Evolutionary conservation across 2,329 filamentous ascomycete species (phyloP), one percentile per base, ranked within the genome.

Genomic region (Arthrobotrys musiformis): DNA sequence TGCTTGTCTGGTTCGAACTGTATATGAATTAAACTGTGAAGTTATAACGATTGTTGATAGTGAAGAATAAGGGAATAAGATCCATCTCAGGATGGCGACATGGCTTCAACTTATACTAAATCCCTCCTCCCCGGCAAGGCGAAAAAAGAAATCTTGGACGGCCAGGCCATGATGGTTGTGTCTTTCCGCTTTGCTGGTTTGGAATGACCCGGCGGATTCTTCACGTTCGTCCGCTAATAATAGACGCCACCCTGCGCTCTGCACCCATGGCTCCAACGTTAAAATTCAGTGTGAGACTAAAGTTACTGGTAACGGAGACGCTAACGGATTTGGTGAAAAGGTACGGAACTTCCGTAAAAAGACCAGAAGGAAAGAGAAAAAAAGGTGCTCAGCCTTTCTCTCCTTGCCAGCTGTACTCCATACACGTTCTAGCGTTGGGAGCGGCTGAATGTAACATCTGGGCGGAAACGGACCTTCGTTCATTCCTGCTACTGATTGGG

Each of bases 381-480:
- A 30, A 42, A 19, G 54, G 24, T 28, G 56, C 40, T 22, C 35
- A 61, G 64, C 46, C 19, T n/a, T 58, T 24, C 9, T 28, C 28
- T 58, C 19, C 11, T 22, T 58, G 19, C 33, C 19, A 58, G 54
- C 30, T 58, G 15, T n/a, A n/a, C n/a, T n/a, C n/a, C n/a, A n/a
- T n/a, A n/a, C n/a, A n/a, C n/a, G n/a, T 37, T 40, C 33, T 58
- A 40, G 54, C 19, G 33, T 24, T 40, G 48, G 28, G 54, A 64
- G 72, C 64, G 72, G 72, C 70, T 75, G 70, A 75, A 60, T 62
- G 61, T 61, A 74, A 73, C 60, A 40, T 50, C 66, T 70, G 40
- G 42, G 52, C 40, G 54, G 54, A 58, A 48, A 54, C 40, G 52
- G 44, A 42, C 35, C 33, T 37, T 40, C 42, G 22, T 54, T 37